phyloP scores from a whole-genome alignment of 2,329 filamentous ascomycete species.

The Trichoderma arundinaceum region DNA sequence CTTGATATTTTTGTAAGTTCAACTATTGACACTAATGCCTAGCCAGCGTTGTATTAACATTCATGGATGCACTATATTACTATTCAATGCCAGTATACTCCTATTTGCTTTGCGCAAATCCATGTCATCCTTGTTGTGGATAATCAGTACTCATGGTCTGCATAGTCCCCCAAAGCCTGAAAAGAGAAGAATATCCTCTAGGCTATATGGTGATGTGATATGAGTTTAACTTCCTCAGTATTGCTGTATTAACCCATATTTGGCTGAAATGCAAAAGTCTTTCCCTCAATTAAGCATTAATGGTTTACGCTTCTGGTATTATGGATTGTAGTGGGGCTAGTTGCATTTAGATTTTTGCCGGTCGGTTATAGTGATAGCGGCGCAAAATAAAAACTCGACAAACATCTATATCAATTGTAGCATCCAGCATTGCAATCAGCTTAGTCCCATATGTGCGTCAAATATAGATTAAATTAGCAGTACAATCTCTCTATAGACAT shows the following conservation, averaged over 20 bases:
- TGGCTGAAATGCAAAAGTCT: conserved; percentile 5
- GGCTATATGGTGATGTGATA: background rate
- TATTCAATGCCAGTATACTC: no score
- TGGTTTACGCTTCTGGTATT: background rate
- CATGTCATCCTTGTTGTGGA: no score
- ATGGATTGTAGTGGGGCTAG: conserved; percentile 3
- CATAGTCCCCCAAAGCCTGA: background rate
- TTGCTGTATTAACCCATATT: background rate
- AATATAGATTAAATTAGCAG: background rate
- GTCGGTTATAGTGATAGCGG: conserved; percentile 15
- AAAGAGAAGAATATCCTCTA: background rate
- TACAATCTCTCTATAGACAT: background rate
- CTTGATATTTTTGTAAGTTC: no score
- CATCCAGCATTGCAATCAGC: background rate
- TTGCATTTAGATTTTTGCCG: conserved; percentile 18
- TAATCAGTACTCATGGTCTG: no score
- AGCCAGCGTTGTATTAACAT: no score
- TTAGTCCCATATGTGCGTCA: background rate
- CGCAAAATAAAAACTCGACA: background rate
- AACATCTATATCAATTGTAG: background rate
- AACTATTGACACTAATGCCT: no score
- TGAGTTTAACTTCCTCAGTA: background rate
- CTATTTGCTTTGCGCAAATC: no score
- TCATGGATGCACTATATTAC: no score
- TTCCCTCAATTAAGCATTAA: background rate